Percentiles rank a stretch among this genome's conserved stretches.
phyloP scores from a whole-genome alignment of 331 rosid genomes.

The Malus hybrid region DNA sequence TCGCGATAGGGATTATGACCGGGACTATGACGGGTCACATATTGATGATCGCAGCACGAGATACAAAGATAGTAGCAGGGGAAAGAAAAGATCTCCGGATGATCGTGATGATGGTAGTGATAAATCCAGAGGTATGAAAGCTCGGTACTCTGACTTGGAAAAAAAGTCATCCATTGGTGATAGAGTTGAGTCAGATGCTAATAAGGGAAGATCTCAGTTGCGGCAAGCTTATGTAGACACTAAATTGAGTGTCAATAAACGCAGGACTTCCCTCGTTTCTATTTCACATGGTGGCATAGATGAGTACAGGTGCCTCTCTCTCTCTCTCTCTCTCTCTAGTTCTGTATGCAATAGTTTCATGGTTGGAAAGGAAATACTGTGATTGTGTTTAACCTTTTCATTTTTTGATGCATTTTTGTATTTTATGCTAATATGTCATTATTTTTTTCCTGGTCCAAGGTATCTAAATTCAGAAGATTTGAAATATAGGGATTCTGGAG shows the following conservation, averaged over 20 bases:
- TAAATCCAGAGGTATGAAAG: constrained; percentile 51
- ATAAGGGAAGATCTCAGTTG: constrained; percentile 59
- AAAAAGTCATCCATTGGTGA: constrained; percentile 52
- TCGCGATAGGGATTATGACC: constrained; percentile 46
- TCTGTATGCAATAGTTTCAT: not conserved
- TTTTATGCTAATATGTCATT: not conserved
- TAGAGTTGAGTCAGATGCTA: constrained; percentile 59
- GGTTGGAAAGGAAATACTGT: not conserved
- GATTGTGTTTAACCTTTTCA: not conserved
- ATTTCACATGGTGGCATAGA: constrained; percentile 50
- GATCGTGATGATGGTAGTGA: constrained; percentile 61
- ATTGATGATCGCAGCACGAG: constrained; percentile 47
- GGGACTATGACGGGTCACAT: constrained; percentile 54
- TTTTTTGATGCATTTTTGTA: not conserved
- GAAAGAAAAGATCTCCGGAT: constrained; percentile 66
- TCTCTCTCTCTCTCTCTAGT: not conserved
- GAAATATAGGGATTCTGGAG: constrained; percentile 50
- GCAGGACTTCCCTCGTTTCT: constrained; percentile 63
- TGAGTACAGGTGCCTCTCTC: constrained; percentile 52
- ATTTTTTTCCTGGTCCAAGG: constrained; percentile 36
- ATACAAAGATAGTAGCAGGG: constrained; percentile 58
- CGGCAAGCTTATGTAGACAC: constrained; percentile 54
- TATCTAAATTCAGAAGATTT: constrained; percentile 52
- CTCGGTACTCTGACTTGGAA: constrained; percentile 52
- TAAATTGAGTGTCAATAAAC: constrained; percentile 39